Conservation (phyloP, 2,329 filamentous ascomycete genomes). For the Penicillium sp. region DNA sequence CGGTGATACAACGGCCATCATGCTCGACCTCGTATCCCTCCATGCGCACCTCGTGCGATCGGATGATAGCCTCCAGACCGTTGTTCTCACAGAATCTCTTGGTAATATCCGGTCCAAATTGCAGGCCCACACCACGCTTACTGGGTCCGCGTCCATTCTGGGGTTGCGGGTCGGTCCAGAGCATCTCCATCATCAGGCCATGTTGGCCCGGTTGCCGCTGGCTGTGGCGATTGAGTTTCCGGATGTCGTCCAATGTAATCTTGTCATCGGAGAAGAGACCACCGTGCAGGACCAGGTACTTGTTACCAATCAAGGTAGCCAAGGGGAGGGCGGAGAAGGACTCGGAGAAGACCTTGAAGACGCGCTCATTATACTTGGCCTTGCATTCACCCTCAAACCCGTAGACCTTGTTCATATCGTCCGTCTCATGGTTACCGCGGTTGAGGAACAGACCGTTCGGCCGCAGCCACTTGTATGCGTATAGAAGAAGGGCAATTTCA, state of each 20-base stretch:
- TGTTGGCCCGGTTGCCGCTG: constrained; percentile 90
- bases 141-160: constrained; percentile 82
- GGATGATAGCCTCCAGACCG: constrained; percentile 87
- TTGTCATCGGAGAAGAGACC: constrained; percentile 94
- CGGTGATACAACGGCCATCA: constrained; percentile 90
- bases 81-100: constrained; percentile 97
- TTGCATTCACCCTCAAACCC: constrained; percentile 98
- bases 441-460: constrained; percentile 90
- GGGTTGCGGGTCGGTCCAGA: constrained; percentile 95
- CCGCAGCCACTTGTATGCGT: constrained; percentile 93
- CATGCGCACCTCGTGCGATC: constrained; percentile 97
- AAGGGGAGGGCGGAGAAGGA: constrained; percentile 92
- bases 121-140: constrained; percentile 92
- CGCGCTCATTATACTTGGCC: constrained; percentile 92
- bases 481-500: constrained; percentile 90
- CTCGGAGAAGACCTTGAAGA: constrained; percentile 97
- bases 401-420: constrained; percentile 98
- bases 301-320: constrained; percentile 84
- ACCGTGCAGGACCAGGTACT: constrained; percentile 88
- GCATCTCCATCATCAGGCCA: constrained; percentile 99
- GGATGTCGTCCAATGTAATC: constrained; percentile 84
- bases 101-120: constrained; percentile 95
- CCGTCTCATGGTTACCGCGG: constrained; percentile 96
- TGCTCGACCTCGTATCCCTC: constrained; percentile 99
- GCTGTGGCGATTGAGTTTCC: constrained; percentile 83